phyloP scores from a whole-genome alignment of 2,329 filamentous ascomycete genomes.

The Colletotrichum godetiae region DNA sequence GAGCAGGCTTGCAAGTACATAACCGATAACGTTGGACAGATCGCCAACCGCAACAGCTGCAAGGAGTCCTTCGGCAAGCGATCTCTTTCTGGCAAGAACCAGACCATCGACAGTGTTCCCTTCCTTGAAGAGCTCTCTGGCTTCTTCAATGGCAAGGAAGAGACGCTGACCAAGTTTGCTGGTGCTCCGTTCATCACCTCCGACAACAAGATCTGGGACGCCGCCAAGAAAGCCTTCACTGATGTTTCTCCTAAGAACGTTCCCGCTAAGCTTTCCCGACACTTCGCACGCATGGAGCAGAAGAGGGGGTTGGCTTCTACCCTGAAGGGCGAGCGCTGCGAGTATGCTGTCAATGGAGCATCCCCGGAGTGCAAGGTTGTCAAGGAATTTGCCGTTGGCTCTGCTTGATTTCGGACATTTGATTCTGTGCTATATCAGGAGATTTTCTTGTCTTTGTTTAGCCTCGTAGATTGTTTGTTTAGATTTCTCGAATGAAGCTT shows the following conservation, averaged over 20 bases:
- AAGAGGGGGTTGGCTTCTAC: constrained; percentile 14
- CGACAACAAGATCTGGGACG: constrained; percentile 22
- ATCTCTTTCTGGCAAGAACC: background rate
- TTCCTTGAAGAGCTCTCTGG: background rate
- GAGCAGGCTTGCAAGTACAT: constrained; percentile 9
- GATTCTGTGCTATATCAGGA: background rate
- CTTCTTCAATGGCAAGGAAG: background rate
- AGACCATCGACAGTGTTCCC: background rate
- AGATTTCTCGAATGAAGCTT: background rate
- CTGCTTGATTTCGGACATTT: background rate
- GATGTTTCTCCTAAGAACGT: constrained; percentile 13
- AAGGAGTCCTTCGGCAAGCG: constrained; percentile 9
- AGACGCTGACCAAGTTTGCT: background rate
- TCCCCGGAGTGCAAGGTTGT: constrained; percentile 2
- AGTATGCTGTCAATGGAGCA: background rate
- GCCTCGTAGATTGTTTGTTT: background rate
- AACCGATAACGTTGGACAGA: constrained; percentile 9
- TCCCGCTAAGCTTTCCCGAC: constrained; percentile 1
- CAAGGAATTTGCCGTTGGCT: constrained; percentile 6
- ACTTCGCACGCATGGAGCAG: constrained; percentile 1
- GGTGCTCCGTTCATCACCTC: constrained; percentile 20
- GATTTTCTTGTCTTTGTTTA: background rate
- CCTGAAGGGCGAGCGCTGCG: constrained; percentile 18
- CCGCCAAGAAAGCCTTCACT: constrained; percentile 6
- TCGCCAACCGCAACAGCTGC: constrained; percentile 11